phyloP scores from a whole-genome alignment of 208 protist species.

The Kentomonas sorsogonicus region DNA sequence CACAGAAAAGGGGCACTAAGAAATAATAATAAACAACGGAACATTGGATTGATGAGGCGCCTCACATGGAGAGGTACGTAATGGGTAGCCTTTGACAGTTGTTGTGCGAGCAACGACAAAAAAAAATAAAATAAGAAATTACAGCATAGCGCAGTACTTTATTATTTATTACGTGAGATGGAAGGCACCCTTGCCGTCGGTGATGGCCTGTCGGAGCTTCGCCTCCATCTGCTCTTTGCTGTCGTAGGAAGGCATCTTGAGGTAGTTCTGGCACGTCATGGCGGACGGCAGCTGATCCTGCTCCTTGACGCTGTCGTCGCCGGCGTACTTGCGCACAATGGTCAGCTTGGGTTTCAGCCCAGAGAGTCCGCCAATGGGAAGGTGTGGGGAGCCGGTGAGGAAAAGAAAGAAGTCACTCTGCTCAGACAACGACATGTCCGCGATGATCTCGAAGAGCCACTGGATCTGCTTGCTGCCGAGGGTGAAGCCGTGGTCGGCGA shows the following conservation, averaged over 20 bases:
- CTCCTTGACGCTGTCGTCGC: slow-evolving; percentile 45
- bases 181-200: slow-evolving; percentile 79
- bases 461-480: slow-evolving; percentile 65
- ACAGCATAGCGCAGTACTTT: neutral
- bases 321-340: slow-evolving; percentile 85
- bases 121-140: no score
- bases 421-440: slow-evolving; percentile 60
- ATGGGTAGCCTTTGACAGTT: no score
- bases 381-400: slow-evolving; percentile 75
- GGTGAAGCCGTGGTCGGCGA: slow-evolving; percentile 86
- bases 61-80: slow-evolving; percentile 4
- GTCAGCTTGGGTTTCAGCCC: slow-evolving; percentile 79
- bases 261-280: slow-evolving; percentile 93
- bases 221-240: slow-evolving; percentile 75
- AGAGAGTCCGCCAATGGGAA: slow-evolving; percentile 77
- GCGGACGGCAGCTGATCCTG: slow-evolving; percentile 78
- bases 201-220: slow-evolving; percentile 85
- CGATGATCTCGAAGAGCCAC: slow-evolving; percentile 84
- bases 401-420: slow-evolving; percentile 86
- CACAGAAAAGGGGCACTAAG: slow-evolving; percentile 2
- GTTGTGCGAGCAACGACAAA: no score
- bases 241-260: slow-evolving; percentile 89
- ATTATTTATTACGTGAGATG: slow-evolving; percentile 56
- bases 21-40: slow-evolving; percentile 7
- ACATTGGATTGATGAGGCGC: neutral